Base-by-base conservation (phyloP, 2,329 filamentous ascomycete species). In the Penicillium rolfsii region DNA sequence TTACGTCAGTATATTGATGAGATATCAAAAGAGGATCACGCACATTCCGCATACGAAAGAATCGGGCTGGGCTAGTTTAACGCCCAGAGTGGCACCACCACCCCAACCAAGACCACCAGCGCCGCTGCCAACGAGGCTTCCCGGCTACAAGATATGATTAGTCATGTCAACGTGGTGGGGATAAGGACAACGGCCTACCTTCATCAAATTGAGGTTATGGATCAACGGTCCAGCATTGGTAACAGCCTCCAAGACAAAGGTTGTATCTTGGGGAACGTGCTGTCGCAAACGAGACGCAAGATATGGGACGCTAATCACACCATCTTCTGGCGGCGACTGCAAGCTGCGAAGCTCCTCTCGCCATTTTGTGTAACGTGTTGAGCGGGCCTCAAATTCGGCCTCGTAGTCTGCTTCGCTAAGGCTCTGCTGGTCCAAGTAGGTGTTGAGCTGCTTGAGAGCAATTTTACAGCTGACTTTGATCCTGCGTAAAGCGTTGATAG, bases 51-150 rank as follows among this genome's bases (percentile, higher is more conserved):
- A 84, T 3, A 87, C 82, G 65, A 86, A 85, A 57, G 82, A 82
- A 33, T 81, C 81, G 1, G 67, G 65, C 45, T 83, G 80, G 0
- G 89, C 91, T 11, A 93, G 82, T 71, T 92, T 92, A 65, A 92
- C 87, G 2, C 91, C 91, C 1, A 93, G 74, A 0, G 89, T 87
- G 45, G 81, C 90, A 16, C 91, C 90, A 9, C 90, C 90, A 6
- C 86, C 89, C 90, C 90, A 93, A 2, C 90, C 90, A 0, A 93
- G 84, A 1, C 91, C 90, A 22, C 89, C 90, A 0, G 89, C 90
- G 3, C 90, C 90, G 30, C 67, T 70, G n/a, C 60, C 65, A 26
- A 70, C 35, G 0, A 67, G 45, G 24, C 56, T 63, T 36, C 66
- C 66, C 0, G 66, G 64, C 66, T 68, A 28, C 0, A n/a, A 14